Evolutionary conservation across 805 yeast species (phyloP).

Genomic region (Saturnispora saitoi): DNA sequence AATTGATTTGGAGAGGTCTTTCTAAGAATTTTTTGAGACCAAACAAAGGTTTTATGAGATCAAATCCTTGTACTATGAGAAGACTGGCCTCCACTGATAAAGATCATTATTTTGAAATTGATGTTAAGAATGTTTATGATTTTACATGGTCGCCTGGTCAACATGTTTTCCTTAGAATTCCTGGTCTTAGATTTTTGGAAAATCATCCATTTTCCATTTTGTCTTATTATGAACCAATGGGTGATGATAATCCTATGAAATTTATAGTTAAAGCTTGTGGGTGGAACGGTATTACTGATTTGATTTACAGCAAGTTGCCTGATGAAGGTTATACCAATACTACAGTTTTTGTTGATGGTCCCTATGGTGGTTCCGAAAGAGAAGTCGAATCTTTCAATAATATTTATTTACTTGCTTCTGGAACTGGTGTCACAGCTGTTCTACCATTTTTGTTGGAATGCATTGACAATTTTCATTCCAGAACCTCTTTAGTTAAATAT

Average conservation of each 20-base stretch:
- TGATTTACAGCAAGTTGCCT: constrained; percentile 25
- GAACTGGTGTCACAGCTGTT: constrained; percentile 45
- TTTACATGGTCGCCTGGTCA: constrained; percentile 47
- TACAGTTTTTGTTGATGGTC: constrained; percentile 43
- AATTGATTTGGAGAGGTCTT: constrained; percentile 37
- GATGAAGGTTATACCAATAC: constrained; percentile 20
- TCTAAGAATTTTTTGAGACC: constrained; percentile 41
- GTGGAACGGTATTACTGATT: constrained; percentile 35
- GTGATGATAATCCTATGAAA: constrained; percentile 27
- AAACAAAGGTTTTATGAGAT: constrained; percentile 29
- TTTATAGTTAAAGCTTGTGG: constrained; percentile 37
- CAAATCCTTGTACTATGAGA: constrained; percentile 14
- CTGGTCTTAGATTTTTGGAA: constrained; percentile 37
- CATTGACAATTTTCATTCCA: constrained; percentile 19
- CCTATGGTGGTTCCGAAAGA: constrained; percentile 47
- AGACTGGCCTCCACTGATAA: constrained; percentile 30
- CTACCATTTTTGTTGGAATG: constrained; percentile 32
- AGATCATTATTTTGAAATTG: constrained; percentile 31
- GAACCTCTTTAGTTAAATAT: constrained; percentile 17
- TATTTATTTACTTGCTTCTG: constrained; percentile 35
- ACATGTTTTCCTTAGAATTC: constrained; percentile 42
- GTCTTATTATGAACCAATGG: constrained; percentile 22
- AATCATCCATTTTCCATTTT: constrained; percentile 51
- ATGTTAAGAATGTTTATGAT: constrained; percentile 27
- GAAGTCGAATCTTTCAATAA: constrained; percentile 38